phyloP scores from a whole-genome alignment of 176 grass and related monocot species.

The Hordeum marinum region DNA sequence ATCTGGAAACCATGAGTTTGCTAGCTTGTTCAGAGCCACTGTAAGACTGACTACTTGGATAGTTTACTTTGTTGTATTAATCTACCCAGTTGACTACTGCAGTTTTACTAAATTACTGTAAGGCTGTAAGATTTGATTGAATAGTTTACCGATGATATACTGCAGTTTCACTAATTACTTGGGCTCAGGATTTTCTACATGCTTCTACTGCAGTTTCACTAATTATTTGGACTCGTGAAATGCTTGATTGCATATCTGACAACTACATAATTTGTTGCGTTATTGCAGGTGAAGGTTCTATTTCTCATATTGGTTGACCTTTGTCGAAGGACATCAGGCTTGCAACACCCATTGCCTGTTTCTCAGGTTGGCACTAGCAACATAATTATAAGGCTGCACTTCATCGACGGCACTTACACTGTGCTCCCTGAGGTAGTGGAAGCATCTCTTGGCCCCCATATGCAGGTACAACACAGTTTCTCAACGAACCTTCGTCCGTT shows the following conservation, averaged over 20 bases:
- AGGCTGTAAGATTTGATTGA: too few species aligned
- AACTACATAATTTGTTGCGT: conserved; percentile 14
- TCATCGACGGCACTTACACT: conserved; percentile 97
- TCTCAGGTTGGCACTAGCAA: conserved; percentile 93
- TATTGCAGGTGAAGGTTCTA: conserved; percentile 83
- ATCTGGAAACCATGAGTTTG: neutral
- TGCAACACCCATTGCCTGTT: conserved; percentile 78
- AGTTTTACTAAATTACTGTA: too few species aligned
- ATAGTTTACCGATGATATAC: too few species aligned
- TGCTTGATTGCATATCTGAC: neutral
- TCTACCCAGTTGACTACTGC: neutral
- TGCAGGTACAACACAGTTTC: conserved; percentile 67
- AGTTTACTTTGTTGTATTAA: neutral
- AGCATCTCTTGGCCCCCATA: conserved; percentile 93
- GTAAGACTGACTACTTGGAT: neutral
- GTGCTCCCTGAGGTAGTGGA: conserved; percentile 97
- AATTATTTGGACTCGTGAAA: neutral
- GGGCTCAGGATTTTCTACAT: neutral
- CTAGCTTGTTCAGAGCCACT: neutral
- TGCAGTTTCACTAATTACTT: neutral
- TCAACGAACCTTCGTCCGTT: neutral
- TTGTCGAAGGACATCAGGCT: conserved; percentile 80
- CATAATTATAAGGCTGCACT: conserved; percentile 95
- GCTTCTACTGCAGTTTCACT: neutral
- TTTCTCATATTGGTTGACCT: conserved; percentile 97